phyloP scores from a whole-genome alignment of 73 alveolate genomes.

The Stentor coeruleus region DNA sequence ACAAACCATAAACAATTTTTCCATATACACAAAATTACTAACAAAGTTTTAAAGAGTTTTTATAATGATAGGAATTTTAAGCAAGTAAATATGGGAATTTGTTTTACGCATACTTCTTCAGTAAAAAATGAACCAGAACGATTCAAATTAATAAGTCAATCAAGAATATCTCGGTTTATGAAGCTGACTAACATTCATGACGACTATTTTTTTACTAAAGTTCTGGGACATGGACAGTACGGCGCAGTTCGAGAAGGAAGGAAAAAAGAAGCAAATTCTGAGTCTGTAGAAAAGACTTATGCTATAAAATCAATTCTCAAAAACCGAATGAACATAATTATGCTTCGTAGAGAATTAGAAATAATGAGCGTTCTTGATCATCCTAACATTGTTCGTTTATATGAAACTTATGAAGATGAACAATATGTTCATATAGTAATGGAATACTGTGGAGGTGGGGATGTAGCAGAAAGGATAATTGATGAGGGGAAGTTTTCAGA shows the following conservation, averaged over 20 bases:
- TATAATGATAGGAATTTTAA: too few relatives aligned
- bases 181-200: background rate
- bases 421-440: conserved; percentile 40
- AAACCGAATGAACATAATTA: background rate
- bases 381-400: conserved; percentile 42
- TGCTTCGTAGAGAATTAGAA: conserved; percentile 39
- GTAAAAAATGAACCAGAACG: background rate
- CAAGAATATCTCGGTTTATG: background rate
- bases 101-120: background rate
- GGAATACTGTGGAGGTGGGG: conserved; percentile 55
- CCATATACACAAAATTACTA: too few relatives aligned
- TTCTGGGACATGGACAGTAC: conserved; percentile 11
- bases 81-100: conserved; percentile 10
- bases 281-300: background rate
- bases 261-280: background rate
- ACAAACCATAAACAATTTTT: too few relatives aligned
- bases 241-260: conserved; percentile 23
- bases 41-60: too few relatives aligned
- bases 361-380: conserved; percentile 39
- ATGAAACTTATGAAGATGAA: conserved; percentile 45
- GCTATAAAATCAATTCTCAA: conserved; percentile 10
- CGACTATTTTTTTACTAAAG: background rate
- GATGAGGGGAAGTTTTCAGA: conserved; percentile 28
- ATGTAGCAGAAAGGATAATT: conserved; percentile 28
- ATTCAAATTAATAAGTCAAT: background rate